phyloP scores from a whole-genome alignment of 495 filamentous ascomycete species.

The Aspergillus bertholletiae region DNA sequence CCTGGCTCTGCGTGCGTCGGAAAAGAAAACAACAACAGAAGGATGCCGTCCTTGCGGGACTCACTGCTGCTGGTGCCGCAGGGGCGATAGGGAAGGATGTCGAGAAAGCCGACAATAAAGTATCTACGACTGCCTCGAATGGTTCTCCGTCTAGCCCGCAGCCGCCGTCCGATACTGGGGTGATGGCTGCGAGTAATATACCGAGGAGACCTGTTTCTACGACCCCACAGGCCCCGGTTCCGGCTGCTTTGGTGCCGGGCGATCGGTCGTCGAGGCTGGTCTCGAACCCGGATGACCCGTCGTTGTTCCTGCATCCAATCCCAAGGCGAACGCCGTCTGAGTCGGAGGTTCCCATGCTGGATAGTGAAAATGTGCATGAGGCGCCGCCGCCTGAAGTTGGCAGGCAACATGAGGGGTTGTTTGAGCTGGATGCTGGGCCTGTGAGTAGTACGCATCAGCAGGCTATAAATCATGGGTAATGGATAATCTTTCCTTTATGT shows the following conservation, averaged over 20 bases:
- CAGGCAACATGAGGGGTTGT: constrained; percentile 2
- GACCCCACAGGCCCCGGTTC: constrained; percentile 1
- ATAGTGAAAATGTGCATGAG: constrained; percentile 21
- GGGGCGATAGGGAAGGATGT: not conserved
- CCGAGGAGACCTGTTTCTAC: constrained; percentile 1
- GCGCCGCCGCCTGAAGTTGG: constrained; percentile 8
- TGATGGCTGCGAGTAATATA: not conserved
- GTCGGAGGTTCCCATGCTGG: constrained; percentile 21
- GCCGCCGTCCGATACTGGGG: not conserved
- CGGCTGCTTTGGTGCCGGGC: constrained; percentile 4
- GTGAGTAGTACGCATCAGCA: constrained; percentile 17
- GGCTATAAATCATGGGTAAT: constrained; percentile 13
- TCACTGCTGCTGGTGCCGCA: not conserved
- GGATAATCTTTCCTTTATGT: constrained; percentile 3
- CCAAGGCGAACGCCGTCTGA: constrained; percentile 9
- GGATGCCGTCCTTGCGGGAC: not conserved
- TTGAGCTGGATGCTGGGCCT: constrained; percentile 21
- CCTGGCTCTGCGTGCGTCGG: constrained; percentile 24
- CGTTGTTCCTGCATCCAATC: constrained; percentile 9
- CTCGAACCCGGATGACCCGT: not conserved
- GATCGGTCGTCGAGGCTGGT: not conserved
- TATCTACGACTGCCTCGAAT: not conserved
- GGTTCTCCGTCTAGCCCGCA: not conserved
- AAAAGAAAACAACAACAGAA: constrained; percentile 17
- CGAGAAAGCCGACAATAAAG: not conserved